phyloP scores from a whole-genome alignment of 2,329 filamentous ascomycete genomes.

The Alternaria alternata region DNA sequence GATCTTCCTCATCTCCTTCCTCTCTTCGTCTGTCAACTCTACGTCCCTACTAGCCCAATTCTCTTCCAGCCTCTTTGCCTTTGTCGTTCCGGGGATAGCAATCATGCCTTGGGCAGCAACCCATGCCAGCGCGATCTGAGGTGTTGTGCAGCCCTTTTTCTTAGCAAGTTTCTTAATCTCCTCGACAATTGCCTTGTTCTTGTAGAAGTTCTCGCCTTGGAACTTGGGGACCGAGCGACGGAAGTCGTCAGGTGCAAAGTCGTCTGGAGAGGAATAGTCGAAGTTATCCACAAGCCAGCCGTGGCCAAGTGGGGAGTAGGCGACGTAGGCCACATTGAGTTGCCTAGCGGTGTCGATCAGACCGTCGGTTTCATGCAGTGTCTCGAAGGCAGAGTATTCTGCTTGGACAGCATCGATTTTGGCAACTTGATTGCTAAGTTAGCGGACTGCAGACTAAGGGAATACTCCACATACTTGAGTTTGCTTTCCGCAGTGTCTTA shows the following conservation, averaged over 20 bases:
- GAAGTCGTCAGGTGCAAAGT: conserved; percentile 52
- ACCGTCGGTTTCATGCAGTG: conserved; percentile 52
- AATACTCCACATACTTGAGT: conserved; percentile 29
- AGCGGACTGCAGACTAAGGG: not conserved
- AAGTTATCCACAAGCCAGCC: conserved; percentile 37
- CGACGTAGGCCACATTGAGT: conserved; percentile 47
- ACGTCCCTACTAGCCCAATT: conserved; percentile 33
- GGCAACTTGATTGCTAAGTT: conserved; percentile 40
- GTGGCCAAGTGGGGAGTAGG: conserved; percentile 46
- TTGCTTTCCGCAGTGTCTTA: conserved; percentile 57
- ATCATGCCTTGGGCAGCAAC: conserved; percentile 53
- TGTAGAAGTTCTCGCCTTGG: conserved; percentile 45
- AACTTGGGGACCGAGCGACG: conserved; percentile 52
- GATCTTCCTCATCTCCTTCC: conserved; percentile 28
- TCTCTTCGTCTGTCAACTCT: conserved; percentile 32
- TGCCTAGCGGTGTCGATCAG: conserved; percentile 51
- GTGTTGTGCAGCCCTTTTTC: conserved; percentile 61
- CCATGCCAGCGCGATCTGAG: conserved; percentile 61
- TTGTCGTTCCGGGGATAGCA: conserved; percentile 61
- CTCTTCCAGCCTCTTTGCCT: conserved; percentile 26
- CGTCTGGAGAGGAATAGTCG: conserved; percentile 49
- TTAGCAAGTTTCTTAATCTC: conserved; percentile 35
- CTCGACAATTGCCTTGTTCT: conserved; percentile 42
- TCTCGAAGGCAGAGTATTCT: conserved; percentile 60
- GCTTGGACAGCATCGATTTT: conserved; percentile 59